Percentiles rank a stretch among this genome's conserved stretches.
These are phyloP conservation scores for Sugiyamaella lignohabitans DNA, from an alignment of 805 yeast genomes.

Conservation along the genomic window DNA sequence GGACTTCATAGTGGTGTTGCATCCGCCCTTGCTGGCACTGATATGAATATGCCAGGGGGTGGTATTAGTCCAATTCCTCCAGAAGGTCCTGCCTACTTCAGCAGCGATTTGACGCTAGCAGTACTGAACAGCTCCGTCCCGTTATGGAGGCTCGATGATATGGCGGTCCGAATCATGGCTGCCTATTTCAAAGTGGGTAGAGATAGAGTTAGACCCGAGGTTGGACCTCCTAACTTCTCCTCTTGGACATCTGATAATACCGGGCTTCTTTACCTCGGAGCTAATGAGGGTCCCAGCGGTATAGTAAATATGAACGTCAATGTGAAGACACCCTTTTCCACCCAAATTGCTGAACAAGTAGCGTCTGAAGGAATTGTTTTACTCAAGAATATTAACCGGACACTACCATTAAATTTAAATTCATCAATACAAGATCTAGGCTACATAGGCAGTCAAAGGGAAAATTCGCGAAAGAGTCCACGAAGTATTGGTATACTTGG, in stretches of 20 bases:
- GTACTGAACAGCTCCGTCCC: constrained; percentile 51
- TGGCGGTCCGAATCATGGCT: constrained; percentile 55
- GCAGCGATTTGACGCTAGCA: constrained; percentile 49
- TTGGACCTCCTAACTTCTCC: constrained; percentile 42
- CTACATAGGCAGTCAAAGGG: neutral
- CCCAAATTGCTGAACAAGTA: constrained; percentile 43
- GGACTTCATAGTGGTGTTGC: constrained; percentile 52
- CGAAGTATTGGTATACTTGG: constrained; percentile 45
- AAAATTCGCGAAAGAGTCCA: constrained; percentile 32
- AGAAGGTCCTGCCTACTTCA: constrained; percentile 37
- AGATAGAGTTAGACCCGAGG: constrained; percentile 19
- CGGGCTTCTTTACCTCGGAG: constrained; percentile 33
- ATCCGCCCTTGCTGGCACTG: constrained; percentile 52
- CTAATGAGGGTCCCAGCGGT: constrained; percentile 44
- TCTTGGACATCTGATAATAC: constrained; percentile 53
- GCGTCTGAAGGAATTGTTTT: constrained; percentile 54
- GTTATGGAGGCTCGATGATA: constrained; percentile 49
- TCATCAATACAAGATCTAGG: neutral
- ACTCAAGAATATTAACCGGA: constrained; percentile 45
- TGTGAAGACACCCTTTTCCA: constrained; percentile 41
- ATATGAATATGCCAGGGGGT: constrained; percentile 64
- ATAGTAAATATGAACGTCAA: constrained; percentile 51
- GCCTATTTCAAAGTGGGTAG: constrained; percentile 45
- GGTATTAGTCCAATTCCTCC: constrained; percentile 26
- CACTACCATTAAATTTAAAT: constrained; percentile 49